These are phyloP conservation scores for Suzukiozyma palmioleophila DNA, from an alignment of 1,139 yeast species.

Conservation along the genomic window DNA sequence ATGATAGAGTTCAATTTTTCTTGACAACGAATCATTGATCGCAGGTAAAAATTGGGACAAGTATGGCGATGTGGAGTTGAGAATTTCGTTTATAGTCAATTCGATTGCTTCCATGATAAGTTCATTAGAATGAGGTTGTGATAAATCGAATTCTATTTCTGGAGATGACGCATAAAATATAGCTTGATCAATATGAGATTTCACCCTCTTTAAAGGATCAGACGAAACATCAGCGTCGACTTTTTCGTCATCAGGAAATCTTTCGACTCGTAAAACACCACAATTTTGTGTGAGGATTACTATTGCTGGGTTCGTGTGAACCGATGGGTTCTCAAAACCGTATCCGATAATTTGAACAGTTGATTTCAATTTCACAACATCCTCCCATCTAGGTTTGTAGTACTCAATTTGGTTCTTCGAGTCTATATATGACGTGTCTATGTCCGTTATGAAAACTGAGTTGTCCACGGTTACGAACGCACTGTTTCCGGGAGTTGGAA, in stretches of 20 bases:
- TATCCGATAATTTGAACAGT: conserved; percentile 56
- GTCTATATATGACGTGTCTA: conserved; percentile 38
- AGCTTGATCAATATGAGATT: conserved; percentile 79
- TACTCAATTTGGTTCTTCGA: conserved; percentile 30
- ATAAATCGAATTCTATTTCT: conserved; percentile 56
- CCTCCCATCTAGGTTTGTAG: conserved; percentile 73
- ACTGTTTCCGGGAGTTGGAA: conserved; percentile 60
- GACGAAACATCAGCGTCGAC: conserved; percentile 10
- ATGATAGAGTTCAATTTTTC: conserved; percentile 23
- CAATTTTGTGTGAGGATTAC: conserved; percentile 49
- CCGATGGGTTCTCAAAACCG: conserved; percentile 46
- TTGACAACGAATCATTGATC: conserved; percentile 19
- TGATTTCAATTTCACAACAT: conserved; percentile 53
- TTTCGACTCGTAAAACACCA: conserved; percentile 63
- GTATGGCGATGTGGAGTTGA: conserved; percentile 41
- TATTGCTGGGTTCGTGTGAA: conserved; percentile 36
- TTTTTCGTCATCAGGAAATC: conserved; percentile 24
- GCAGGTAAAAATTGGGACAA: conserved; percentile 28
- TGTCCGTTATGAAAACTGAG: conserved; percentile 63
- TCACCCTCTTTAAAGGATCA: conserved; percentile 42
- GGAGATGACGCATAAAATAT: conserved; percentile 51
- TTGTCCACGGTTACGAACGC: conserved; percentile 61
- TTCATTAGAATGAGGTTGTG: conserved; percentile 27
- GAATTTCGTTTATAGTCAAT: conserved; percentile 50
- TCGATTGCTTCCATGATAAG: conserved; percentile 47